These are phyloP conservation scores for Filosporella fistucella DNA, from an alignment of 495 filamentous ascomycete species.

Conservation along the genomic window DNA sequence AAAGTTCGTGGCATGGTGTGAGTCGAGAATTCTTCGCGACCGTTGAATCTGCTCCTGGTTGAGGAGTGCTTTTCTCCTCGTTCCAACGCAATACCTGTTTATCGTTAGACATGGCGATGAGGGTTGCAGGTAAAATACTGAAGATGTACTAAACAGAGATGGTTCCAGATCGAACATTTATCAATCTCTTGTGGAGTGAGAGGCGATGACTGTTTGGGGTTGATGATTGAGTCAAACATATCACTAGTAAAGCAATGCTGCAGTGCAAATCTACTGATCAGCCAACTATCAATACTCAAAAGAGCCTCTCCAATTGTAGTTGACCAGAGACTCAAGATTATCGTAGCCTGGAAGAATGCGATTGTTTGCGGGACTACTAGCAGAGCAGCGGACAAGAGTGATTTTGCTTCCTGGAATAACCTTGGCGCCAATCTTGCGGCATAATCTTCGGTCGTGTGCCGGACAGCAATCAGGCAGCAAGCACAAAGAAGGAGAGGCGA, in stretches of 20 bases:
- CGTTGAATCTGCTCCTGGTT: constrained; percentile 34
- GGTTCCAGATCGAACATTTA: constrained; percentile 40
- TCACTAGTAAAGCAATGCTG: constrained; percentile 38
- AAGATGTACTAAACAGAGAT: constrained; percentile 40
- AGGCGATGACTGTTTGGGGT: constrained; percentile 5
- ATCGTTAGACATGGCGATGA: not conserved
- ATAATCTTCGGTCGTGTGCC: constrained; percentile 36
- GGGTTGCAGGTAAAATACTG: constrained; percentile 20
- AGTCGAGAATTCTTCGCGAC: constrained; percentile 31
- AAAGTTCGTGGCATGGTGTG: constrained; percentile 38
- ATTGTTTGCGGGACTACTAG: constrained; percentile 34
- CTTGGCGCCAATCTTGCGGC: constrained; percentile 32
- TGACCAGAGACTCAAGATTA: constrained; percentile 42
- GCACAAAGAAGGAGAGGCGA: constrained; percentile 37
- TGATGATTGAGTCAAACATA: constrained; percentile 27
- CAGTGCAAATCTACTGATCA: constrained; percentile 40
- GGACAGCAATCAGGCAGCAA: constrained; percentile 39
- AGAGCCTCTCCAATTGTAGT: constrained; percentile 43
- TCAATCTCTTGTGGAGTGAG: constrained; percentile 19
- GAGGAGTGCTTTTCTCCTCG: constrained; percentile 34
- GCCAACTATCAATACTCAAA: constrained; percentile 43
- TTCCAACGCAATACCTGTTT: constrained; percentile 35
- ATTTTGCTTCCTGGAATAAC: constrained; percentile 34
- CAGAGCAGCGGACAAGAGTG: constrained; percentile 29
- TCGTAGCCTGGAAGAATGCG: constrained; percentile 40